Conservation (phyloP, 108 stramenopile genomes). For the Cyclotella kingstonii region DNA sequence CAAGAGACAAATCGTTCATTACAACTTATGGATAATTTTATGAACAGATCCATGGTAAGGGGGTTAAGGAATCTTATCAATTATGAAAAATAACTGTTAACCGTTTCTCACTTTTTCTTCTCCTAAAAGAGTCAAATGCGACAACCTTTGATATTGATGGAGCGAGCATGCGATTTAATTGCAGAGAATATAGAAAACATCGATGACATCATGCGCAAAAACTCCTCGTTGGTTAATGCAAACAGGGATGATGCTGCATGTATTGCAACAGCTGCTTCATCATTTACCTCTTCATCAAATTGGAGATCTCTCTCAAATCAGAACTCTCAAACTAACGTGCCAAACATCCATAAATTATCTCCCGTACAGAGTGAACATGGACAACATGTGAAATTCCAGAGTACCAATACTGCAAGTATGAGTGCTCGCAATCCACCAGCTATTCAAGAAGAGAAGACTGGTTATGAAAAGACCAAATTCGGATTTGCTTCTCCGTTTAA, state of each 20-base stretch:
- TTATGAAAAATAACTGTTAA: neutral
- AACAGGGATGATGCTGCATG: neutral
- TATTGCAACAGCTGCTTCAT: neutral
- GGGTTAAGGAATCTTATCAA: neutral
- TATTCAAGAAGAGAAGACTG: too few relatives aligned
- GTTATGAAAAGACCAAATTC: constrained; percentile 2
- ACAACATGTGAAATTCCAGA: too few relatives aligned
- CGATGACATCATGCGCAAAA: constrained; percentile 28
- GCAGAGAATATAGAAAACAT: constrained; percentile 42
- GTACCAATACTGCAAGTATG: too few relatives aligned
- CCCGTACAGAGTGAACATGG: too few relatives aligned
- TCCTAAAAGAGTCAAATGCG: constrained; percentile 32
- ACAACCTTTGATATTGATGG: constrained; percentile 38
- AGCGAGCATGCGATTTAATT: constrained; percentile 35
- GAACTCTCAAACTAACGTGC: too few relatives aligned
- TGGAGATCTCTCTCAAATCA: too few relatives aligned
- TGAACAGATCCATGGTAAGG: constrained; percentile 42
- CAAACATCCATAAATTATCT: too few relatives aligned
- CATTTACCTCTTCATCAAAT: neutral
- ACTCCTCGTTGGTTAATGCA: neutral
- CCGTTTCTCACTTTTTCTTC: neutral
- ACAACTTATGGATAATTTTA: constrained; percentile 44
- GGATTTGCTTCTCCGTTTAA: constrained; percentile 17
- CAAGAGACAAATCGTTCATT: constrained; percentile 40
- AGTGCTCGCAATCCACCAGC: too few relatives aligned